These are phyloP conservation scores for Aspergillus bertholletiae DNA, from an alignment of 495 filamentous ascomycete genomes.

Conservation along the genomic window DNA sequence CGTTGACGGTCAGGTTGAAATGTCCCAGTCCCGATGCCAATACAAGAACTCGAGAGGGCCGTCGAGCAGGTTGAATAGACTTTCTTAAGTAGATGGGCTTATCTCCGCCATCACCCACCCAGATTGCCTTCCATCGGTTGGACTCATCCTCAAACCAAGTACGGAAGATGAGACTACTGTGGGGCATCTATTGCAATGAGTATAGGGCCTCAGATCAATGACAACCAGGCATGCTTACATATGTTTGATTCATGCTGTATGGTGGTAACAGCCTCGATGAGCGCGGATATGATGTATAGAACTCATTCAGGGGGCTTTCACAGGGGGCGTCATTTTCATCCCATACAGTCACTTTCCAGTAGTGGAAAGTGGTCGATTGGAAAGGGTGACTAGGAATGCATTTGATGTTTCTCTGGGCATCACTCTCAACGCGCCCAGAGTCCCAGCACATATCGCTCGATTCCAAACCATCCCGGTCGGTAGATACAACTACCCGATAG, in stretches of 20 bases:
- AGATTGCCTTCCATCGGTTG: slow-evolving; percentile 28
- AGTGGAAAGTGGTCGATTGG: slow-evolving; percentile 21
- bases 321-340: slow-evolving; percentile 8
- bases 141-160: slow-evolving; percentile 28
- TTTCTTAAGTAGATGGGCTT: slow-evolving; percentile 29
- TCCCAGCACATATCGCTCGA: slow-evolving; percentile 14
- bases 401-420: slow-evolving; percentile 24
- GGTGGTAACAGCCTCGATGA: slow-evolving; percentile 21
- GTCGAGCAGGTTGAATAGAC: slow-evolving; percentile 11
- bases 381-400: slow-evolving; percentile 27
- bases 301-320: slow-evolving; percentile 19
- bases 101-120: slow-evolving; percentile 28
- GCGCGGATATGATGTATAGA: slow-evolving; percentile 22
- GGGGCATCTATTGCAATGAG: slow-evolving; percentile 17
- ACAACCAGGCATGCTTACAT: slow-evolving; percentile 2
- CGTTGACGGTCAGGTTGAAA: slow-evolving; percentile 27
- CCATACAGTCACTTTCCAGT: slow-evolving; percentile 23
- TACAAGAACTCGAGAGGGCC: slow-evolving; percentile 15
- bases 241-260: slow-evolving; percentile 31
- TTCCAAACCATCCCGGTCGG: slow-evolving; percentile 2
- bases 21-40: slow-evolving; percentile 28
- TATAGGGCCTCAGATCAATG: neutral
- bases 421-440: slow-evolving; percentile 20
- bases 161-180: slow-evolving; percentile 26
- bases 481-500: slow-evolving; percentile 21